Evolutionary conservation across 495 filamentous ascomycete genomes (phyloP), one percentile per base, ranked within the genome.

Genomic region (Collariella sp.): DNA sequence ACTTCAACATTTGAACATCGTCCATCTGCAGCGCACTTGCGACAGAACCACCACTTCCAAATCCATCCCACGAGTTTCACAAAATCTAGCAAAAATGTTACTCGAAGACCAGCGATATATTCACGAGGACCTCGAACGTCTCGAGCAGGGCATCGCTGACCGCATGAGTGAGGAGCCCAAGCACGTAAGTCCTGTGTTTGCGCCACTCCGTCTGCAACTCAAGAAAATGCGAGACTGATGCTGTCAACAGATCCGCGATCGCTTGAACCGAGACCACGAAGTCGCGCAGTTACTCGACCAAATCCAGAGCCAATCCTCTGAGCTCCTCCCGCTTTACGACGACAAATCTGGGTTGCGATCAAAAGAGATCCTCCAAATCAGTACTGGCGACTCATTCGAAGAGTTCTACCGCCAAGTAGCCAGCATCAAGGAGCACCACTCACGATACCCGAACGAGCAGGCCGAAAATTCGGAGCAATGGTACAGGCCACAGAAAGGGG

Each of bases 401-500:
- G 85, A 88, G 59, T 97, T 98, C 70, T 91, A 95, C 72, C 87
- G 84, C 52, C 88, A 95, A 62, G 70, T 95, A 5, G 70, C 77
- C 49, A 79, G 81, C 2, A 87, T 95, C 65, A 94, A 88, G 60
- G 82, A 86, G 43, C 94, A 91, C 62, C 89, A 96, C 70, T 80
- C 85, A 46, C 83, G 84, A 56, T 96, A 98, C 58, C 94, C 91
- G 0, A 95, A 94, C 67, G 89, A 95, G 64, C 91, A 86, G 2
- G 87, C 94, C 24, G 94, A 97, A 67, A 96, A 97, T 63, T 81
- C 96, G 12, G 93, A 98, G 72, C 78, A 83, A 52, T 88, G 90
- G 54, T 97, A 98, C 70, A 86, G 88, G 70, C 84, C 83, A 38
- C 81, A 77, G 47, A 74, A 67, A 29, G 63, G 62, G 40, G 61